A percentile compares a stretch with the other conserved stretches of the same genome.
Conservation (phyloP, 2,329 filamentous ascomycete species). For the Lachnellula occidentalis region DNA sequence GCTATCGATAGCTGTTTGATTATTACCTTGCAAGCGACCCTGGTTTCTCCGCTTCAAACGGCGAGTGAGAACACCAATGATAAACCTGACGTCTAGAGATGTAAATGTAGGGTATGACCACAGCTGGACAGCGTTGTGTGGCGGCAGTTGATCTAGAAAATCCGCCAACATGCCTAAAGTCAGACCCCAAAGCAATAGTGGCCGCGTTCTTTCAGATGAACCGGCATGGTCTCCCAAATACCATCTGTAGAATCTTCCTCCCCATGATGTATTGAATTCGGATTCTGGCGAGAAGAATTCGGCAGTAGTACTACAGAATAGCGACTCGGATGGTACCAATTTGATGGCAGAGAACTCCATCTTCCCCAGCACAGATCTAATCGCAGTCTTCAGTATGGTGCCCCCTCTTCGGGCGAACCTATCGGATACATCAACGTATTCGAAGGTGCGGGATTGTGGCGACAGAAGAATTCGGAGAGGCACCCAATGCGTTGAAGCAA, state of each 20-base stretch:
- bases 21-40: constrained; percentile 25
- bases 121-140: constrained; percentile 51
- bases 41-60: constrained; percentile 48
- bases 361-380: constrained; percentile 53
- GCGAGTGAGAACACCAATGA: constrained; percentile 56
- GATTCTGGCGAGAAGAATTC: constrained; percentile 37
- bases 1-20: constrained; percentile 26
- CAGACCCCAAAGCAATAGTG: constrained; percentile 62
- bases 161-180: constrained; percentile 63
- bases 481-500: constrained; percentile 65
- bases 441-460: constrained; percentile 52
- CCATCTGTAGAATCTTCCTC: constrained; percentile 22
- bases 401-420: constrained; percentile 53
- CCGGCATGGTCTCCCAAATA: constrained; percentile 31
- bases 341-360: constrained; percentile 65
- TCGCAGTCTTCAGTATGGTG: constrained; percentile 46
- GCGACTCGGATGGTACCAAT: constrained; percentile 55
- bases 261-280: constrained; percentile 1
- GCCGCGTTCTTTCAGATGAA: constrained; percentile 29
- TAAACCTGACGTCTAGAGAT: constrained; percentile 51
- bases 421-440: constrained; percentile 58
- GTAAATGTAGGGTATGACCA: constrained; percentile 68
- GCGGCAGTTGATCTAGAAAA: constrained; percentile 62
- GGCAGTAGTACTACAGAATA: constrained; percentile 49
- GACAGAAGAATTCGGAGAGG: constrained; percentile 56